phyloP scores from a whole-genome alignment of 2,329 filamentous ascomycete genomes.

The Fusarium pseudoanthophilum region DNA sequence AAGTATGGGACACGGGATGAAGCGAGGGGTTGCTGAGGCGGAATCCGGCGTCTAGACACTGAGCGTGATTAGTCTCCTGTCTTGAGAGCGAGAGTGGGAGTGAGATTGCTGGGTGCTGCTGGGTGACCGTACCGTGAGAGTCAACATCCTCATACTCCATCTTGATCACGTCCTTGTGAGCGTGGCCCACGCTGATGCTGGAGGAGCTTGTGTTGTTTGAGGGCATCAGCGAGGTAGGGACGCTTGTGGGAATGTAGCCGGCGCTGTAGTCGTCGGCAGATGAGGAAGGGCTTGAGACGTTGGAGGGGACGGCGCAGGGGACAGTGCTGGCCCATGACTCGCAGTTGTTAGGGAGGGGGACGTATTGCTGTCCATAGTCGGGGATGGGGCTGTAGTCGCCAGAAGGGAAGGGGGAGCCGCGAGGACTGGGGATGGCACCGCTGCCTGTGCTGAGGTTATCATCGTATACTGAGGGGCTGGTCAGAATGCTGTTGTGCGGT shows the following conservation, averaged over 20 bases:
- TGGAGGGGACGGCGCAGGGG: constrained; percentile 58
- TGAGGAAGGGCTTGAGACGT: constrained; percentile 63
- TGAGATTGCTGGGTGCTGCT: constrained; percentile 1
- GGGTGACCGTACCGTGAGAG: constrained; percentile 43
- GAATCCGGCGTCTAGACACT: constrained; percentile 48
- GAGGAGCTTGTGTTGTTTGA: constrained; percentile 45
- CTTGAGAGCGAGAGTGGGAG: background rate
- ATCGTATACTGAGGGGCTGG: constrained; percentile 51
- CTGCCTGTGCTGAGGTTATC: constrained; percentile 54
- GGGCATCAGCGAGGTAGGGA: constrained; percentile 57
- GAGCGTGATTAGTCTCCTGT: constrained; percentile 45
- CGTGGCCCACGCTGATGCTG: constrained; percentile 47
- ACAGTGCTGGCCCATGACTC: constrained; percentile 60
- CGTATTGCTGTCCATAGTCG: constrained; percentile 54
- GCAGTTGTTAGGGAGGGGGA: constrained; percentile 54
- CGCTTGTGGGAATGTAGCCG: constrained; percentile 61
- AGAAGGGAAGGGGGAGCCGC: constrained; percentile 58
- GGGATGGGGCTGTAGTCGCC: constrained; percentile 57
- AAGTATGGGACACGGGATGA: constrained; percentile 38
- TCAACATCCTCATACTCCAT: constrained; percentile 55
- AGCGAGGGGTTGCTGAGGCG: constrained; percentile 46
- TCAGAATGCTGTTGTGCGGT: constrained; percentile 23
- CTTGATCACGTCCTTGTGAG: constrained; percentile 54
- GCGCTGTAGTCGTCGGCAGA: constrained; percentile 60
- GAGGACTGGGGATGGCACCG: constrained; percentile 56